These are phyloP conservation scores for Trypethelium eluteriae DNA, from an alignment of 495 filamentous ascomycete species.

Conservation along the genomic window DNA sequence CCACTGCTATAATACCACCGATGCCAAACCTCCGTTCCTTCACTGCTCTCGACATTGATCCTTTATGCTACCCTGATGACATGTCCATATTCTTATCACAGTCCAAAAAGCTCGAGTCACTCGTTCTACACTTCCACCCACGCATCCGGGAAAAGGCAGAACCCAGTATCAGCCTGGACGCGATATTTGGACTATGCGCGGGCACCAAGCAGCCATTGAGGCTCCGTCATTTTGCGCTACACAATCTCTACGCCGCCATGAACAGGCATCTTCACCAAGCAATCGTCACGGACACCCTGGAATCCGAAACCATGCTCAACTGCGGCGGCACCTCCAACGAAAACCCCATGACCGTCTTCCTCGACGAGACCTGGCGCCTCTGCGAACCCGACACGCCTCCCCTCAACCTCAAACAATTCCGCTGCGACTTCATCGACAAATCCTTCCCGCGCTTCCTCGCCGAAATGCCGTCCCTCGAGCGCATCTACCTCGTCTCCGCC, in stretches of 20 bases:
- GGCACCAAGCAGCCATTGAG: conserved; percentile 39
- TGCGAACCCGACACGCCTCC: conserved; percentile 25
- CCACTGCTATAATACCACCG: conserved; percentile 50
- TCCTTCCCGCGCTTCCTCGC: conserved; percentile 22
- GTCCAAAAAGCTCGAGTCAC: conserved; percentile 46
- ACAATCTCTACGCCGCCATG: conserved; percentile 53
- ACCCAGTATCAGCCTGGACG: conserved; percentile 46
- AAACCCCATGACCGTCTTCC: conserved; percentile 45
- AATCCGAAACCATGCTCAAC: conserved; percentile 49
- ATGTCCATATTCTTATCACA: conserved; percentile 49
- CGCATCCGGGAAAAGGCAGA: conserved; percentile 55
- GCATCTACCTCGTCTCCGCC: conserved; percentile 28
- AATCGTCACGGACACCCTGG: conserved; percentile 38
- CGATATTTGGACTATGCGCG: conserved; percentile 51
- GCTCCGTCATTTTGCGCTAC: conserved; percentile 45
- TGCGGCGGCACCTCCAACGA: conserved; percentile 37
- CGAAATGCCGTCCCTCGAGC: conserved; percentile 23
- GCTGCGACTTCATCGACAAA: conserved; percentile 40
- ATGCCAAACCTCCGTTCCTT: conserved; percentile 49
- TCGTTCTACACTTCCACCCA: conserved; percentile 54
- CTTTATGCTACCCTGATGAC: conserved; percentile 58
- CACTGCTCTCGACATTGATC: conserved; percentile 53
- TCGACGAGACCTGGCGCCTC: conserved; percentile 47
- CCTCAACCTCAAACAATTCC: conserved; percentile 31
- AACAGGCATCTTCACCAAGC: conserved; percentile 39